phyloP scores from a whole-genome alignment of 495 filamentous ascomycete genomes.

The Astrocystis sublimbata region DNA sequence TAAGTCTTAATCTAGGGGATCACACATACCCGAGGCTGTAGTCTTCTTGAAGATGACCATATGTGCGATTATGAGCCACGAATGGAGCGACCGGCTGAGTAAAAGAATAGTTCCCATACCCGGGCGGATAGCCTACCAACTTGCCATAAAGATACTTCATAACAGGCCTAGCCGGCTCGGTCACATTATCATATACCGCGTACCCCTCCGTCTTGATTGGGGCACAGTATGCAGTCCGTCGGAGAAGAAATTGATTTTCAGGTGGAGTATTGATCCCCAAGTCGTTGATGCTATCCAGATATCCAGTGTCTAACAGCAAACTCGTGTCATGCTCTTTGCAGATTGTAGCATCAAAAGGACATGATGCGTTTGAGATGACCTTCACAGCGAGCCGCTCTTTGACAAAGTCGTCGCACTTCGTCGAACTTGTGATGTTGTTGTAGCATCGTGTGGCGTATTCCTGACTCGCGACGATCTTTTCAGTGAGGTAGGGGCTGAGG shows the following conservation, averaged over 20 bases:
- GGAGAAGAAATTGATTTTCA: not conserved
- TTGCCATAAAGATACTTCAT: not conserved
- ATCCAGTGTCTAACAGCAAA: not conserved
- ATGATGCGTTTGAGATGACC: not conserved
- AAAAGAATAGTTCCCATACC: not conserved
- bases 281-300: not conserved
- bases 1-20: not conserved
- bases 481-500: not conserved
- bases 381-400: not conserved
- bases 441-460: not conserved
- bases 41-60: not conserved
- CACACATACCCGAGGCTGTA: not conserved
- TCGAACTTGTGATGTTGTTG: not conserved
- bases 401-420: not conserved
- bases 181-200: not conserved
- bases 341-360: not conserved
- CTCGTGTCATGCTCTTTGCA: not conserved
- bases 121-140: not conserved
- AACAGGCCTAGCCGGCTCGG: not conserved
- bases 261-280: not conserved
- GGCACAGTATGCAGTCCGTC: not conserved
- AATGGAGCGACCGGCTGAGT: not conserved
- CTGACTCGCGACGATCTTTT: not conserved
- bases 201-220: not conserved
- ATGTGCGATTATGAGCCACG: not conserved